Conservation (phyloP, 176 grass and related monocot species). For the Otatea glauca region DNA sequence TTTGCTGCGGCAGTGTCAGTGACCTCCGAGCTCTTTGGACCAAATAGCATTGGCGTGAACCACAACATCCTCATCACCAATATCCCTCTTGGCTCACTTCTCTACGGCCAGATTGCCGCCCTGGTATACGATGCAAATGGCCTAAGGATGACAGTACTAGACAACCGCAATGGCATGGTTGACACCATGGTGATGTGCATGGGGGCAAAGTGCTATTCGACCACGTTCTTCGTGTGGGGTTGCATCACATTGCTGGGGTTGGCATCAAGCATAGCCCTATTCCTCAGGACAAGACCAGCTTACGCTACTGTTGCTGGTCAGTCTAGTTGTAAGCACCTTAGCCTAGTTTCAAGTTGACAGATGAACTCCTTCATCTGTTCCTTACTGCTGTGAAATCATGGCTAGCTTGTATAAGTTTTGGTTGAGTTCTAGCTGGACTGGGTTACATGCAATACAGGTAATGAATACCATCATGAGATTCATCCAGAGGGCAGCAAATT, state of each 20-base stretch:
- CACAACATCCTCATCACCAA: constrained; percentile 98
- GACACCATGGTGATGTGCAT: constrained; percentile 79
- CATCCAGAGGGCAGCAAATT: constrained; percentile 12
- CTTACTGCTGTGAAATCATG: constrained; percentile 12
- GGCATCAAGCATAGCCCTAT: constrained; percentile 61
- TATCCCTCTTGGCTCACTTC: constrained; percentile 85
- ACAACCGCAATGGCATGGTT: constrained; percentile 40
- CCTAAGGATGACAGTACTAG: not conserved
- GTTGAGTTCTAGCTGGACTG: constrained; percentile 1
- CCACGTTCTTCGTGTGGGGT: constrained; percentile 77
- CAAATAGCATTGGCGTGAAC: constrained; percentile 78
- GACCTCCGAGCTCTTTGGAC: constrained; percentile 90
- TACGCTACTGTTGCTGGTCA: constrained; percentile 43
- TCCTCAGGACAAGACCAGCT: constrained; percentile 62
- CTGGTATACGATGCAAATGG: constrained; percentile 81
- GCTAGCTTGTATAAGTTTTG: constrained; percentile 40
- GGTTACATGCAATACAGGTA: constrained; percentile 22
- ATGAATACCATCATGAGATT: not conserved
- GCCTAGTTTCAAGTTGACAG: constrained; percentile 38
- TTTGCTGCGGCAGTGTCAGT: constrained; percentile 82
- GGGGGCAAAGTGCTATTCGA: constrained; percentile 81
- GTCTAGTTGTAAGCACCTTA: constrained; percentile 40
- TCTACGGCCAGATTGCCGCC: constrained; percentile 83
- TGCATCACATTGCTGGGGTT: constrained; percentile 69
- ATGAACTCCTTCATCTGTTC: constrained; percentile 8